Evolutionary conservation across 805 yeast species (phyloP).

Genomic region (Candida maesae): DNA sequence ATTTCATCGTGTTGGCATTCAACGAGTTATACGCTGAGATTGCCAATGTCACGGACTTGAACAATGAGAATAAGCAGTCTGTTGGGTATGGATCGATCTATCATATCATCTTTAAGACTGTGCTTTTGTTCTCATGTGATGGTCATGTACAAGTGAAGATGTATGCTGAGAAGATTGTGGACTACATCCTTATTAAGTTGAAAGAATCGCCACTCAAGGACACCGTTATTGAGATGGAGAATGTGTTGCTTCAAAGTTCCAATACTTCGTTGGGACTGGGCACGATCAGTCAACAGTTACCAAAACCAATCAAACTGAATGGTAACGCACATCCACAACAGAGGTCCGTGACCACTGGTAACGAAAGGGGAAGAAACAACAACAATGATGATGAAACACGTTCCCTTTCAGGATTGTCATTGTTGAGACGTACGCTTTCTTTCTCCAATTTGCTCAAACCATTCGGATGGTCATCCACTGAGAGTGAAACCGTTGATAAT

Average conservation of each 20-base stretch:
- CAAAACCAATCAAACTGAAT: constrained; percentile 33
- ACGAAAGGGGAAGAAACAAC: constrained; percentile 1
- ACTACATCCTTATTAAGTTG: constrained; percentile 60
- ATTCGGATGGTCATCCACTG: constrained; percentile 24
- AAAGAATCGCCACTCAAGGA: constrained; percentile 55
- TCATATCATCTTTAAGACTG: constrained; percentile 82
- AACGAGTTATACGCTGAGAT: constrained; percentile 48
- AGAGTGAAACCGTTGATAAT: constrained; percentile 17
- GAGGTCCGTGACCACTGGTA: constrained; percentile 22
- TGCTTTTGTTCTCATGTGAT: constrained; percentile 78
- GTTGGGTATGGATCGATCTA: constrained; percentile 88
- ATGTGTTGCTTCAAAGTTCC: constrained; percentile 50
- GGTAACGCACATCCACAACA: constrained; percentile 22
- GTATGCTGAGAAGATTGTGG: constrained; percentile 71
- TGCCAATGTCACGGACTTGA: constrained; percentile 44
- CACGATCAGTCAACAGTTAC: constrained; percentile 28
- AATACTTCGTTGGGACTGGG: constrained; percentile 16
- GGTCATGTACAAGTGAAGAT: constrained; percentile 79
- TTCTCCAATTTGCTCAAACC: constrained; percentile 28
- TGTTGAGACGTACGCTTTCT: constrained; percentile 26
- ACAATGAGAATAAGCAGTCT: constrained; percentile 39
- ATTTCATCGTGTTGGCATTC: constrained; percentile 83
- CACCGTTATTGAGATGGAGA: constrained; percentile 63
- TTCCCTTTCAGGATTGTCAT: constrained; percentile 13
- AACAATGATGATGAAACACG: constrained; percentile 1